phyloP scores from a whole-genome alignment of 164 flowering plant genomes.

The Houttuynia cordata region DNA sequence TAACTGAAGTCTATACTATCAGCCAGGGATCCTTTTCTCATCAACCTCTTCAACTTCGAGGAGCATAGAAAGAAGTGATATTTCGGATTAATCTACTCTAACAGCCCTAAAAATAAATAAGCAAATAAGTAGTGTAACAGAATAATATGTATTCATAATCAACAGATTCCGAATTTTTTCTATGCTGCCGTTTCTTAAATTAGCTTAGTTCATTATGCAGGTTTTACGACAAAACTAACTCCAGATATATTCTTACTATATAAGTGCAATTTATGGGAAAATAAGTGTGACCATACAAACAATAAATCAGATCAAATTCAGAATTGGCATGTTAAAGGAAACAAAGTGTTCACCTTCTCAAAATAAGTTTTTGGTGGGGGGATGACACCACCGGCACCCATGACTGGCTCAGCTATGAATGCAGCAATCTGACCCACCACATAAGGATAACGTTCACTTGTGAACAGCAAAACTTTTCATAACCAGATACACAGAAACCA shows the following conservation, averaged over 20 bases:
- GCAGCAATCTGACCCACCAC: slow-evolving; percentile 75
- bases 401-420: slow-evolving; percentile 97
- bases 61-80: background rate
- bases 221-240: too few species aligned
- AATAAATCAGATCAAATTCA: too few species aligned
- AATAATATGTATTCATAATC: too few species aligned
- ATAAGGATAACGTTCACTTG: background rate
- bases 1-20: too few species aligned
- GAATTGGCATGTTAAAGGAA: slow-evolving; percentile 1
- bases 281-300: background rate
- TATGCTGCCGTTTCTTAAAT: too few species aligned
- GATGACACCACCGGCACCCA: slow-evolving; percentile 99
- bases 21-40: background rate
- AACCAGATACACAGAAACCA: background rate
- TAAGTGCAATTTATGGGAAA: too few species aligned
- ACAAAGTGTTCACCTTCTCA: slow-evolving; percentile 53
- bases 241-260: too few species aligned
- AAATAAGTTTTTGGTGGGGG: slow-evolving; percentile 93
- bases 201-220: too few species aligned
- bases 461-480: background rate
- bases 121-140: too few species aligned
- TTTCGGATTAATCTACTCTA: too few species aligned
- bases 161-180: too few species aligned
- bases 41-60: background rate
- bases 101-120: too few species aligned